Percentiles rank a stretch among this genome's conserved stretches.
Conservation (phyloP, 768 basidiomycete species). For the Macrolepiota fuliginosa region DNA sequence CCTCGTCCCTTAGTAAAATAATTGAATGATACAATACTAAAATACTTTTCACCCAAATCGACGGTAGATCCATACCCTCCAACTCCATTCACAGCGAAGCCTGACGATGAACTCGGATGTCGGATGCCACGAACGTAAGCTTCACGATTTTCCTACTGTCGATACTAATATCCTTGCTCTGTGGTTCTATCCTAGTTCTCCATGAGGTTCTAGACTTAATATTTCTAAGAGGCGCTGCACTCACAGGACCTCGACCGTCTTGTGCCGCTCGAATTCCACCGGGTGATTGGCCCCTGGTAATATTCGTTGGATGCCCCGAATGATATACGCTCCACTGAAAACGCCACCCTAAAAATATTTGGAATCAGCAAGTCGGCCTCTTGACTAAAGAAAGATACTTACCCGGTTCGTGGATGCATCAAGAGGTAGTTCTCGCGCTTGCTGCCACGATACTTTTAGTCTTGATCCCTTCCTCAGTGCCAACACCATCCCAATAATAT, state of each 20-base stretch:
- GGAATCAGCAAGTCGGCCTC: background rate
- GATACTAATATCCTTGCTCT: background rate
- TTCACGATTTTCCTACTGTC: constrained; percentile 10
- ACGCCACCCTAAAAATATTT: background rate
- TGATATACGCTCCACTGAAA: constrained; percentile 9
- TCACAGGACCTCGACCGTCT: constrained; percentile 7
- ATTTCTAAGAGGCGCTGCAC: background rate
- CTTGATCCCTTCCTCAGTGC: constrained; percentile 9
- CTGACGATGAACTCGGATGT: constrained; percentile 6
- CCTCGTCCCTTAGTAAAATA: background rate
- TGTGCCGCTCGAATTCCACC: constrained; percentile 13
- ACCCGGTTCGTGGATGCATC: constrained; percentile 10
- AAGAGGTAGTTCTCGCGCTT: constrained; percentile 1
- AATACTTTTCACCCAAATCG: background rate
- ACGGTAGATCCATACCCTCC: background rate
- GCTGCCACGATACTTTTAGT: constrained; percentile 10
- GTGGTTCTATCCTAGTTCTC: constrained; percentile 8
- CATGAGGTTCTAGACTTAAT: background rate
- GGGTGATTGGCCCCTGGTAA: constrained; percentile 1
- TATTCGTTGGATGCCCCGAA: constrained; percentile 6
- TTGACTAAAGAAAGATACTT: background rate
- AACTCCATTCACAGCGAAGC: constrained; percentile 3
- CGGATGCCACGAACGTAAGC: constrained; percentile 4
- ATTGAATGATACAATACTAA: background rate
- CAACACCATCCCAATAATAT: constrained; percentile 13